These are phyloP conservation scores for Boletellus ananiceps DNA, from an alignment of 768 basidiomycete genomes.

Conservation along the genomic window DNA sequence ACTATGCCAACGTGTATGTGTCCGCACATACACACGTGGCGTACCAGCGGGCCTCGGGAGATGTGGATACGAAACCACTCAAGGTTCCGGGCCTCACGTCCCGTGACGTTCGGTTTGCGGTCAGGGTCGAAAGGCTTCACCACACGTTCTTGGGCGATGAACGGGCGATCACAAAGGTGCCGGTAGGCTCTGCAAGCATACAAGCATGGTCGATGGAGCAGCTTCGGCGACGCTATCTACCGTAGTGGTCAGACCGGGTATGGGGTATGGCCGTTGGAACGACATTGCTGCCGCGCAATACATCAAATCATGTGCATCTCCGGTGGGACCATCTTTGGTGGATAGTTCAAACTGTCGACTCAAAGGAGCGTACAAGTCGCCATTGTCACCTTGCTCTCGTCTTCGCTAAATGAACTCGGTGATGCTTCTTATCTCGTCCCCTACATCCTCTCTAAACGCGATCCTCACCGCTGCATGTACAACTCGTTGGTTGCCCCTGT, in stretches of 20 bases:
- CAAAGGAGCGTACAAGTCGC: not conserved
- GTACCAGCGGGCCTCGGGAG: slow-evolving; percentile 6
- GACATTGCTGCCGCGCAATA: slow-evolving; percentile 1
- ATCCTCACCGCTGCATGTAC: slow-evolving; percentile 55
- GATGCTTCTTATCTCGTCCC: slow-evolving; percentile 21
- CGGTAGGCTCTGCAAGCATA: slow-evolving; percentile 6
- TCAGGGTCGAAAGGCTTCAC: slow-evolving; percentile 36
- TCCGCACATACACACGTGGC: slow-evolving; percentile 28
- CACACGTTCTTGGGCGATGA: slow-evolving; percentile 18
- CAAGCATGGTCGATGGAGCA: slow-evolving; percentile 24
- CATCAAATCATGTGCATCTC: slow-evolving; percentile 5
- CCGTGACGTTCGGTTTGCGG: slow-evolving; percentile 49
- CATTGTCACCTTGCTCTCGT: not conserved
- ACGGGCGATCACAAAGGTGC: slow-evolving; percentile 23
- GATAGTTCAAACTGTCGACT: not conserved
- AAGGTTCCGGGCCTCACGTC: slow-evolving; percentile 42
- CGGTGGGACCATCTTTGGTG: not conserved
- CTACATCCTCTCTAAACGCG: slow-evolving; percentile 29
- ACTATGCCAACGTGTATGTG: slow-evolving; percentile 22
- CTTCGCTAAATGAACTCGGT: slow-evolving; percentile 30
- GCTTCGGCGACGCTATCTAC: slow-evolving; percentile 21
- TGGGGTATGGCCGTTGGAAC: not conserved
- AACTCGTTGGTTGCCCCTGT: slow-evolving; percentile 66
- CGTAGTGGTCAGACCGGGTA: too few species aligned
- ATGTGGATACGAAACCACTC: slow-evolving; percentile 8